Conservation (phyloP, 2,329 filamentous ascomycete species). For the Davidsoniella virescens region DNA sequence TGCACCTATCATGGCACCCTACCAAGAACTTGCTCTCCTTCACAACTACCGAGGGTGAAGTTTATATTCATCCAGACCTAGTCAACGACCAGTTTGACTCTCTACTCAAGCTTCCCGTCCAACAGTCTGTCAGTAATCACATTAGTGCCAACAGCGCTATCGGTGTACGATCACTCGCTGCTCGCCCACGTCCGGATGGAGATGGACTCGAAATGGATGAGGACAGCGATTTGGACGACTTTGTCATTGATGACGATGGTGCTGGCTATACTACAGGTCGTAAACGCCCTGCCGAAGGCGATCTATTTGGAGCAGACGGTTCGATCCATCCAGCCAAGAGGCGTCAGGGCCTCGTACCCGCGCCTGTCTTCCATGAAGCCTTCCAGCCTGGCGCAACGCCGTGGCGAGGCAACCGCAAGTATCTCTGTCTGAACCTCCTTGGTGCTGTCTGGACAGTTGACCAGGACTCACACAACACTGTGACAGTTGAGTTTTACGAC, state of each 20-base stretch:
- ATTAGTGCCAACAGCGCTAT: conserved; percentile 40
- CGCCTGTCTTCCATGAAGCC: conserved; percentile 59
- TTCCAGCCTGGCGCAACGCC: conserved; percentile 89
- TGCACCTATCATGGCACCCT: conserved; percentile 83
- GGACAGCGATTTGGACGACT: conserved; percentile 49
- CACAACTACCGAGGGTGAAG: conserved; percentile 79
- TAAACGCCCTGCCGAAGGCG: conserved; percentile 39
- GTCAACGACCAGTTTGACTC: conserved; percentile 40
- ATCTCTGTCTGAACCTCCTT: conserved; percentile 81
- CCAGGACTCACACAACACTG: conserved; percentile 81
- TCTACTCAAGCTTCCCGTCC: conserved; percentile 40
- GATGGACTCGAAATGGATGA: conserved; percentile 64
- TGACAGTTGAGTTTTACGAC: conserved; percentile 96
- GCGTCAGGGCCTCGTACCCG: conserved; percentile 34
- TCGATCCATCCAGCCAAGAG: conserved; percentile 24
- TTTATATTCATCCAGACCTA: conserved; percentile 73
- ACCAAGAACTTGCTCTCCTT: conserved; percentile 78
- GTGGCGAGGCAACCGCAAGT: conserved; percentile 87
- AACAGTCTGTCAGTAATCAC: conserved; percentile 43
- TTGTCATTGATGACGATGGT: conserved; percentile 89
- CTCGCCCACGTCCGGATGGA: conserved; percentile 46
- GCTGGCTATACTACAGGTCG: conserved; percentile 57
- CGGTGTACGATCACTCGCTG: conserved; percentile 23
- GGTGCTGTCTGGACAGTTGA: conserved; percentile 96
- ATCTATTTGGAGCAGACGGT: conserved; percentile 26